Base-by-base conservation (phyloP, 2,329 filamentous ascomycete genomes). In the Colletotrichum gigasporum region DNA sequence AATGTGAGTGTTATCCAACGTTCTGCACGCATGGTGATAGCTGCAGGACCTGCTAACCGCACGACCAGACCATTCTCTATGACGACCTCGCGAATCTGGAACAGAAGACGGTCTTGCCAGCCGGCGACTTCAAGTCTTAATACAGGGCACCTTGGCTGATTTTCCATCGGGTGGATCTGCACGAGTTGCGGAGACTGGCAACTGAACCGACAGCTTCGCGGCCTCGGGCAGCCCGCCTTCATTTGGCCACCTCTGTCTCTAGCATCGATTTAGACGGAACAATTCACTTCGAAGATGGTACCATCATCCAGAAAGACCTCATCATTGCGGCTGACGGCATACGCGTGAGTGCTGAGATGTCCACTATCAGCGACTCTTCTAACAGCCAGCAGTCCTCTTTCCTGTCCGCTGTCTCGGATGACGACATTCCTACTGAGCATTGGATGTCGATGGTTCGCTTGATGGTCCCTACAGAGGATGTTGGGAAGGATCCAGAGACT, bases 111-210 rank as follows among this genome's bases (percentile, higher is more conserved):
- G 16, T 18, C 10, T 5, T 53, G n/a, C 35, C 50, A 18, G 26
- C 35, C 16, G 11, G 14, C 16, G 44, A 51, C 10, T 58, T 22
- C 6, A 41, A 32, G 22, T 6, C 24, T 9, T 30, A 39, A 16
- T 58, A 50, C 18, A 44, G 54, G 4, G 44, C 35, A 11, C 24
- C 44, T 28, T 58, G 42, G 44, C 20, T 30, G 2, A 30, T 58
- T 16, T 58, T 58, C 24, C 54, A 51, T 8, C 54, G 54, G 4
- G 42, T 51, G 6, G 54, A 58, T 20, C 34, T 58, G 7, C 54
- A 58, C 11, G 54, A 58, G 32, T 24, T 58, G 3, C 34, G 34
- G 44, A 41, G 24, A 8, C 11, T 58, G 24, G 54, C 54, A 5
- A 58, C 54, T 3, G 44, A 58, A 16, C 32, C 54, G 7, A 30